Percentiles rank a stretch among this genome's conserved stretches.
phyloP scores from a whole-genome alignment of 352 stramenopile species.

The Globisporangium iwayamae region DNA sequence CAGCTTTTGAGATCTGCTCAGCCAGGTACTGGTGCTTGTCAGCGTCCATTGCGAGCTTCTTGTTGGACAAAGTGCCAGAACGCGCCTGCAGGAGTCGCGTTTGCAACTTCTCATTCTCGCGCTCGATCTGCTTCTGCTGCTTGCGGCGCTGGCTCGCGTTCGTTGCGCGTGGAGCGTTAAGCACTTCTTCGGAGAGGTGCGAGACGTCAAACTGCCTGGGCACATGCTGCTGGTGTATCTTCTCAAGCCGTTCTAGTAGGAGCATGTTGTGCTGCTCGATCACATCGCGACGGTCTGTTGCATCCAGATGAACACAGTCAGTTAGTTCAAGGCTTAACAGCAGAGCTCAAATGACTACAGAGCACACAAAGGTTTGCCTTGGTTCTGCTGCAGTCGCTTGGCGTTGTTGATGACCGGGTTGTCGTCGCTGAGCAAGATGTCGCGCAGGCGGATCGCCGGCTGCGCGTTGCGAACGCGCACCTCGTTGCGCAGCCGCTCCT shows the following conservation, averaged over 20 bases:
- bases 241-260: constrained; percentile 44
- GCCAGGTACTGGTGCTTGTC: constrained; percentile 43
- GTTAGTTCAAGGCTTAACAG: neutral
- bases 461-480: constrained; percentile 44
- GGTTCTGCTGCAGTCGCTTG: constrained; percentile 53
- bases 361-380: constrained; percentile 26
- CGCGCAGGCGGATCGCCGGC: constrained; percentile 29
- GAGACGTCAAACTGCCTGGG: constrained; percentile 65
- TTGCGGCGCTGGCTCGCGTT: constrained; percentile 30
- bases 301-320: neutral
- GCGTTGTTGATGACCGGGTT: constrained; percentile 36
- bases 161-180: constrained; percentile 31
- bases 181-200: constrained; percentile 39
- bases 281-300: constrained; percentile 39
- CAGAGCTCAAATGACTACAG: neutral
- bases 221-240: constrained; percentile 43
- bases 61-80: constrained; percentile 28
- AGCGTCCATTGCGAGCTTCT: constrained; percentile 45
- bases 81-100: constrained; percentile 32
- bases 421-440: constrained; percentile 27
- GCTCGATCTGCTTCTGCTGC: constrained; percentile 42
- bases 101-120: constrained; percentile 49
- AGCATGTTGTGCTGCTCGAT: constrained; percentile 52
- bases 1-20: constrained; percentile 55
- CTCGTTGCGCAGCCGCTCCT: constrained; percentile 41